Evolutionary conservation across 331 rosid species (phyloP), one percentile per base, ranked within the genome.

Genomic region (Stylosanthes scabra): DNA sequence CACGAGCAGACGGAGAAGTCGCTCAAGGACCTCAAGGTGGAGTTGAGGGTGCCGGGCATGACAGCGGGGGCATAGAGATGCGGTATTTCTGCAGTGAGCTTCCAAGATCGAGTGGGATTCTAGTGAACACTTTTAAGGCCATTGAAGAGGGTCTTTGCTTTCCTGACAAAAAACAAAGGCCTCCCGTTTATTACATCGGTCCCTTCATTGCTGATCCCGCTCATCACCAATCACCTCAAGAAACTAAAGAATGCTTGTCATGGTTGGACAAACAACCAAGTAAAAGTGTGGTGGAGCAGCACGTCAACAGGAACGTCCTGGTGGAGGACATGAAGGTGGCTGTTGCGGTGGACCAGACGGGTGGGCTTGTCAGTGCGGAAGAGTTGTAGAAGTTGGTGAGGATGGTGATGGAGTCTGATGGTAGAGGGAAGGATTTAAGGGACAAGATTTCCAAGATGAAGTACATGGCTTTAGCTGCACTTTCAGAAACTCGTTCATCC

Each of bases 241-340:
- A 16, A 55, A 8, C 3, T 14, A 60, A 66, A 42, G 52, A 77
- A 1, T 85, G 84, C 44, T 73, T 87, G 82, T 57, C 64, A 4
- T 89, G 96, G 96, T 79, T 87, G 0, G 89, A 87, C 7, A 60
- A 71, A 40, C 90, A 83, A 63, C 88, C 86, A 0, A 75, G 70
- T 3, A 60, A 59, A 67, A 89, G 90, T 11, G 96, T 87, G 3
- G 71, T 87, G 0, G 88, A 84, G 82, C 88, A 84, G 71, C 86
- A 81, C 34, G 64, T 81, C 52, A 84, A 84, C 15, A 84, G 68
- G 81, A 56, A 81, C 12, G 65, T 66, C 51, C 72, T 84, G 86
- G 82, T 81, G 59, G 45, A 57, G 7, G 80, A 81, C 9, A 78
- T 84, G 84, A 75, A 75, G 75, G 71, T 81, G 55, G 88, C 86